A percentile compares a stretch with the other conserved stretches of the same genome.
Conservation (phyloP, 2,329 filamentous ascomycete species). For the Ophiobolus disseminans region DNA sequence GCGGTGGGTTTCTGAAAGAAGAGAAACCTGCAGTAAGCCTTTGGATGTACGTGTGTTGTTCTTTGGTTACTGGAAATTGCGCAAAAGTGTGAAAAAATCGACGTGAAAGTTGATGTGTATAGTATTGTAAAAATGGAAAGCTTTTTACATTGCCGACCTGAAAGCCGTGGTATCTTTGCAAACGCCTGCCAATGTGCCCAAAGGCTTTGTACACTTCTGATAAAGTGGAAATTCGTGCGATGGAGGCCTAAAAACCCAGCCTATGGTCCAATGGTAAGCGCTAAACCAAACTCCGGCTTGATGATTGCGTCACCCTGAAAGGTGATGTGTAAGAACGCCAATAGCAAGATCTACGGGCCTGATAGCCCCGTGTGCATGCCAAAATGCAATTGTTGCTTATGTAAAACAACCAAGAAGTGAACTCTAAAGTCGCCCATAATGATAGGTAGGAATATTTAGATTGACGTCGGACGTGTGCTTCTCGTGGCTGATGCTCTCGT, state of each 20-base stretch:
- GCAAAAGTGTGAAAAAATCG: not conserved
- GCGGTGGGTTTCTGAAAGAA: slow-evolving; percentile 13
- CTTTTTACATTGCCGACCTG: slow-evolving; percentile 28
- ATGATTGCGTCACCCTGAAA: slow-evolving; percentile 28
- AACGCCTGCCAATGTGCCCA: slow-evolving; percentile 25
- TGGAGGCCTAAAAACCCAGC: slow-evolving; percentile 21
- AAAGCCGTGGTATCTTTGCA: slow-evolving; percentile 36
- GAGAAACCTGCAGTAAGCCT: not conserved
- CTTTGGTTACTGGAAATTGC: too few relatives aligned
- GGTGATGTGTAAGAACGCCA: slow-evolving; percentile 37
- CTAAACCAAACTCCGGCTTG: slow-evolving; percentile 29
- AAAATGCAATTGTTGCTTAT: slow-evolving; percentile 44
- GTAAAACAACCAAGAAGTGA: slow-evolving; percentile 36
- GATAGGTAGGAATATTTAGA: too few relatives aligned
- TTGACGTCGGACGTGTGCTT: too few relatives aligned
- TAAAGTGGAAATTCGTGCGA: slow-evolving; percentile 37
- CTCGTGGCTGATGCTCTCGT: too few relatives aligned
- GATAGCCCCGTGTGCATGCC: slow-evolving; percentile 36
- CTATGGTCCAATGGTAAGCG: slow-evolving; percentile 19
- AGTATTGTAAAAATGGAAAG: slow-evolving; percentile 16
- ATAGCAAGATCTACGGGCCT: slow-evolving; percentile 31
- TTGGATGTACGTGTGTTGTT: not conserved
- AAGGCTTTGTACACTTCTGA: slow-evolving; percentile 36
- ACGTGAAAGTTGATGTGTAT: slow-evolving; percentile 20
- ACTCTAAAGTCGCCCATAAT: slow-evolving; percentile 9